phyloP scores from a whole-genome alignment of 2,329 filamentous ascomycete genomes.

The Atkinsonella texensis region DNA sequence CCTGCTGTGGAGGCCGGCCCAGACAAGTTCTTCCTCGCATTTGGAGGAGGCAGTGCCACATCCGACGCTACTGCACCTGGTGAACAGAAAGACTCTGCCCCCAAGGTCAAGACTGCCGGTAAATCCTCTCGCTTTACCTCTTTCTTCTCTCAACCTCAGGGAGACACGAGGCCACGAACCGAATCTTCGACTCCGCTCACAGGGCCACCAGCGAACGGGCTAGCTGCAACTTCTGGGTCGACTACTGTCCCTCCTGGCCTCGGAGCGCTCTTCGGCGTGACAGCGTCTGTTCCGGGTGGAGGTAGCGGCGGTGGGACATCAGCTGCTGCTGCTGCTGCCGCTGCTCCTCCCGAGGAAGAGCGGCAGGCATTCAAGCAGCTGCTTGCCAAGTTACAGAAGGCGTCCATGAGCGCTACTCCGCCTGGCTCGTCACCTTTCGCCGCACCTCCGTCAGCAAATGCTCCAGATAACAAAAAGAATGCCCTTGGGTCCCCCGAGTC shows the following conservation, averaged over 20 bases:
- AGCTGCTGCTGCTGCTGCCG: background rate
- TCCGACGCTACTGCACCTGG: conserved; percentile 41
- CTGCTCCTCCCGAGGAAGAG: conserved; percentile 46
- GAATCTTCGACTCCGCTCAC: conserved; percentile 35
- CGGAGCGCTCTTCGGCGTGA: conserved; percentile 3
- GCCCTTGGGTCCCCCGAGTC: conserved; percentile 35
- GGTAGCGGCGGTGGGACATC: background rate
- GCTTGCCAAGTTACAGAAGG: conserved; percentile 65
- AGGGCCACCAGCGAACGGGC: conserved; percentile 14
- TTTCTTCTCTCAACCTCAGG: conserved; percentile 47
- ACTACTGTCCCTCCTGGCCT: conserved; percentile 4
- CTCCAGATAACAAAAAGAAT: conserved; percentile 19
- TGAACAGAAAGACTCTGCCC: conserved; percentile 27
- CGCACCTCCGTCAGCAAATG: conserved; percentile 23
- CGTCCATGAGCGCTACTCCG: conserved; percentile 35
- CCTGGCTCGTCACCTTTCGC: conserved; percentile 31
- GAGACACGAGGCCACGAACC: conserved; percentile 38
- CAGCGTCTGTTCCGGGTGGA: background rate
- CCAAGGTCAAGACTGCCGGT: conserved; percentile 40
- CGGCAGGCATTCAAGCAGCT: conserved; percentile 78
- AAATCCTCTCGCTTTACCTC: conserved; percentile 81
- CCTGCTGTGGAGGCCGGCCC: conserved; percentile 54
- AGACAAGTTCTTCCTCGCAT: conserved; percentile 65
- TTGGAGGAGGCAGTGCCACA: conserved; percentile 27
- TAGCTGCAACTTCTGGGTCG: conserved; percentile 3